phyloP scores from a whole-genome alignment of 1,139 yeast species.

The Debaryomyces robertsiae region DNA sequence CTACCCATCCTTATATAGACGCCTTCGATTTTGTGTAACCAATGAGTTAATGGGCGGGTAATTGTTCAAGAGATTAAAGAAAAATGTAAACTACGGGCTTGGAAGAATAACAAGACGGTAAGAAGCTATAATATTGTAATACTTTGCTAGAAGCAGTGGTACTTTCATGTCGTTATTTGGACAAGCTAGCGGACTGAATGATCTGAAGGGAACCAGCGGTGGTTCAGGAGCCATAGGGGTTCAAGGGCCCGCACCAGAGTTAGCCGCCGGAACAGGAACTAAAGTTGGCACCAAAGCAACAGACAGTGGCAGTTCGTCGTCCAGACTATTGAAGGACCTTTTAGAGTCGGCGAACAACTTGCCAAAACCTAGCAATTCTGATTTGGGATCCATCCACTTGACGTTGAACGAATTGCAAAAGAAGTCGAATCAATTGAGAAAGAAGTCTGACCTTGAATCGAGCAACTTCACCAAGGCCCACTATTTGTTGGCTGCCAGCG shows the following conservation, averaged over 20 bases:
- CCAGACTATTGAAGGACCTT: slow-evolving; percentile 55
- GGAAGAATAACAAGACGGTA: slow-evolving; percentile 4
- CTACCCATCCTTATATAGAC: slow-evolving; percentile 1
- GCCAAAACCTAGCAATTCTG: slow-evolving; percentile 61
- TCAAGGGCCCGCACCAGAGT: not conserved
- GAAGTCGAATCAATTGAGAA: slow-evolving; percentile 64
- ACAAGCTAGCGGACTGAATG: slow-evolving; percentile 7
- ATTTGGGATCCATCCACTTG: slow-evolving; percentile 70
- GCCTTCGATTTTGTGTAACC: slow-evolving; percentile 4
- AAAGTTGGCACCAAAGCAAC: not conserved
- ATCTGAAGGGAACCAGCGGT: slow-evolving; percentile 1
- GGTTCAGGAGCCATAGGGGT: not conserved
- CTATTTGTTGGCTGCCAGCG: slow-evolving; percentile 86
- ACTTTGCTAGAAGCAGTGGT: slow-evolving; percentile 2
- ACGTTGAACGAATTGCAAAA: slow-evolving; percentile 78
- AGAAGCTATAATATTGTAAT: not conserved
- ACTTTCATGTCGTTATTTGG: slow-evolving; percentile 6
- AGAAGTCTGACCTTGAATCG: slow-evolving; percentile 34
- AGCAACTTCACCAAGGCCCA: slow-evolving; percentile 81
- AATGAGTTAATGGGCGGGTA: slow-evolving; percentile 7
- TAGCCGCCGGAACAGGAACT: not conserved
- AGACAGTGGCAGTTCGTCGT: slow-evolving; percentile 10
- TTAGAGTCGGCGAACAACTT: slow-evolving; percentile 71
- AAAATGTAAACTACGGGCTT: slow-evolving; percentile 2
- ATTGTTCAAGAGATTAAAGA: not conserved